phyloP scores from a whole-genome alignment of 78 protist species.

The Dictyostelium intermedium region DNA sequence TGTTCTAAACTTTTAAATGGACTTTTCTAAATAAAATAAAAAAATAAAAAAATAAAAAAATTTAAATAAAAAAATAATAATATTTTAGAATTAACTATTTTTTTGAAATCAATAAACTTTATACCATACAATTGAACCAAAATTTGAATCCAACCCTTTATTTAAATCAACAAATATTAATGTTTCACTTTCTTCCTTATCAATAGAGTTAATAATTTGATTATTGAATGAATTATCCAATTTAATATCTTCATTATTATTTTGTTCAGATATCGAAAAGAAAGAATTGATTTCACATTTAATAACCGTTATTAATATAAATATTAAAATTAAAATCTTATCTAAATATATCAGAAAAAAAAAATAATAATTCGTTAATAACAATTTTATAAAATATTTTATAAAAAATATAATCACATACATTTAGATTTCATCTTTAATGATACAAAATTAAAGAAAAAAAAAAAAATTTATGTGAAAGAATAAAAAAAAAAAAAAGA shows the following conservation, averaged over 20 bases:
- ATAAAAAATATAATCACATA: no score
- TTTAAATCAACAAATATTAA: neutral
- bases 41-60: neutral
- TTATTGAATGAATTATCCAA: neutral
- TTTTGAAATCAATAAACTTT: neutral
- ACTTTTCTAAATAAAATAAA: neutral
- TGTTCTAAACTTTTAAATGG: neutral
- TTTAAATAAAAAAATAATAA: neutral
- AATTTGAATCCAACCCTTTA: neutral
- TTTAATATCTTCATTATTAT: neutral
- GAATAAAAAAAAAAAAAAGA: no score
- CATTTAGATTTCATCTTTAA: no score
- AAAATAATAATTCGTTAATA: neutral
- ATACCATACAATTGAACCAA: neutral
- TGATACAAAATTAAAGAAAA: no score
- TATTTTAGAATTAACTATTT: no score
- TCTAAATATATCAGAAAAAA: neutral
- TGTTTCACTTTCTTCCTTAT: neutral
- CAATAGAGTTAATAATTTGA: neutral
- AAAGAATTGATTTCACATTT: neutral
- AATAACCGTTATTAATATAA: neutral
- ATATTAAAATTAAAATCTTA: neutral
- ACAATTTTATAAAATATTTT: no score
- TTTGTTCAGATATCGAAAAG: neutral
- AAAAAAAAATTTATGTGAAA: no score